Conservation (phyloP, 208 protist genomes). For the Kentomonas sorsogonicus region DNA sequence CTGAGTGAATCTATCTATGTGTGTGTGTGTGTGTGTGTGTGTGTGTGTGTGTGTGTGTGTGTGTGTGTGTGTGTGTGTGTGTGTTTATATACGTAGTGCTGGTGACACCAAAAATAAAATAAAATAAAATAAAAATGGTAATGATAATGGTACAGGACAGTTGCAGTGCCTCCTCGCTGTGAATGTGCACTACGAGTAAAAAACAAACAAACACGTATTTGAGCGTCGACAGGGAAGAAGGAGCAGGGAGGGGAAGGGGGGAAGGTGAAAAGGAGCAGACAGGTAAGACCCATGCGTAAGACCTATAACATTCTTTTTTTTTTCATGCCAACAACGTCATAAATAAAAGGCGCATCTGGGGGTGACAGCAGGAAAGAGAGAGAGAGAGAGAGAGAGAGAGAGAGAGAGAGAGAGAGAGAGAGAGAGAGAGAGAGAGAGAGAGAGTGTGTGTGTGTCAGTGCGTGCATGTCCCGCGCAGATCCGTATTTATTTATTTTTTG, state of each 20-base stretch:
- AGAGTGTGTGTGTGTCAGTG: too few relatives aligned
- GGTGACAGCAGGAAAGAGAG: background rate
- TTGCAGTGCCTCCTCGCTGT: too few relatives aligned
- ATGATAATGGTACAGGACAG: background rate
- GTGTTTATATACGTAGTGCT: background rate
- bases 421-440: background rate
- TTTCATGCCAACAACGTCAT: background rate
- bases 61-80: constrained; percentile 3
- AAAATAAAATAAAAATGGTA: background rate
- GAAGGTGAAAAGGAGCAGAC: too few relatives aligned
- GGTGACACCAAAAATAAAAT: background rate
- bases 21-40: background rate
- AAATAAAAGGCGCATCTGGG: background rate
- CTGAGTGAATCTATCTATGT: background rate
- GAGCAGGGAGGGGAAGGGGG: too few relatives aligned
- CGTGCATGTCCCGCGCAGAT: too few relatives aligned
- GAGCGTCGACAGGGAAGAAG: too few relatives aligned
- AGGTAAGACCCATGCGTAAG: background rate
- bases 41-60: constrained; percentile 1
- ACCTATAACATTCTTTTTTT: background rate
- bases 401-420: background rate
- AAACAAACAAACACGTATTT: too few relatives aligned
- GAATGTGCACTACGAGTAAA: too few relatives aligned
- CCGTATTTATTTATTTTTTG: too few relatives aligned
- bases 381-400: background rate